Evolutionary conservation across 768 basidiomycete species (phyloP), one percentile per base, ranked within the genome.

Genomic region (Rhodosporidiobolus sp.): DNA sequence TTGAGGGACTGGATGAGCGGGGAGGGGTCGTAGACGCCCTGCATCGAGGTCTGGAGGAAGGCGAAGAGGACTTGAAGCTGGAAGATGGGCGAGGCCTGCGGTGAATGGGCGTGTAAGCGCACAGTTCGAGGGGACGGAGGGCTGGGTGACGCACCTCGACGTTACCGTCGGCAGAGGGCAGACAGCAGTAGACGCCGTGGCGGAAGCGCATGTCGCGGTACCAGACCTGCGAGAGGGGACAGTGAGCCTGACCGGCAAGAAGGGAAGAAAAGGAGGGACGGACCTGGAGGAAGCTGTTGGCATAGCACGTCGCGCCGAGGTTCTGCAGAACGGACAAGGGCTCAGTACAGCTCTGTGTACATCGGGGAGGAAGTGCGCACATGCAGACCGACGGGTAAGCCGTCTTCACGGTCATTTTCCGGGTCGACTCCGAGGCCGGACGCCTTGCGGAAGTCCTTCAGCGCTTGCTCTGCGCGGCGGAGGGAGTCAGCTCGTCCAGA

Each of bases 291-390:
- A 90, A 96, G 28, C 92, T 92, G 80, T 96, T 96, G 71, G 92
- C 94, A 77, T 97, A 98, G 80, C 95, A 98, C 7, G 95, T 97
- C 26, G 94, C 94, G 8, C 95, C 95, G 28, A 98, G 86, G 80
- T 98, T 97, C 92, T 94, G 77, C 34, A 26, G 8, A 49, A 61
- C 46, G 67, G 48, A 26, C 35, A 67, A 17, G 61, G 55, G 35
- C 14, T 62, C 20, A 14, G 24, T 8, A 5, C 8, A 45, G 26
- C 28, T 16, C 30, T 30, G 16, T 4, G 32, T 4, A 32, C 55
- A 22, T 16, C 35, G 30, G 58, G 52, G 20, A 45, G 11, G 19
- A 35, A 50, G 35, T 48, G 78, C 82, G 26, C 78, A 90, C 92
- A 84, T 86, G 90, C 72, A 94, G 82, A 32, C 92, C 92, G 19